Evolutionary conservation across 371 early-diverging fungal genomes (phyloP), one percentile per base, ranked within the genome.

Genomic region (Coemansia sp.): DNA sequence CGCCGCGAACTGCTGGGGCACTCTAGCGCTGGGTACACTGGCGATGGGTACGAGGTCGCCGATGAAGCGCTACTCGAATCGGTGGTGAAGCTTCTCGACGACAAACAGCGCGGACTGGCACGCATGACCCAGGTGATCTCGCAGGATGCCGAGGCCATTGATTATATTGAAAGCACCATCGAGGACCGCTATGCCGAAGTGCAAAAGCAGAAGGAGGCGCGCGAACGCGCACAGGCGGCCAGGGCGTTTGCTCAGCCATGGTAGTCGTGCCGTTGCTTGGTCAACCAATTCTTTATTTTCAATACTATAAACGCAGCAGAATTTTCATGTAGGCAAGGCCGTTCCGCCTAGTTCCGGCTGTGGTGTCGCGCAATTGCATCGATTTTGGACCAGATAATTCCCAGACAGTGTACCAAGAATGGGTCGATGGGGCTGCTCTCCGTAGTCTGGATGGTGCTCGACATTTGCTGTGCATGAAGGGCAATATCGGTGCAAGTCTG

Each of bases 91-190:
- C 76, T 84, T 5, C 66, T 88, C 55, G 77, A 80, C 55, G 86
- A 88, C 39, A 86, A 86, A 65, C 85, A 87, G 59, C 80, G 78
- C 1, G 88, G 87, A 14, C 78, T 88, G 52, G 78, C 86, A 42
- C 87, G 84, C 42, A 68, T 86, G 60, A 84, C 87, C 35, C 70
- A 81, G 53, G 80, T 84, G 7, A 70, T 87, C 20, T 79, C 85
- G 55, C 68, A 78, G 47, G 85, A 85, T 59, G 60, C 80, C 49
- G 71, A 80, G 63, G 72, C 79, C 0, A 57, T 72, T 26, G 74
- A 68, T 12, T 11, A n/a, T 33, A 57, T 68, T 10, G 69, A 72
- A 48, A 30, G 26, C 3, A 69, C 74, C 4, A 68, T 72, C 38
- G 74, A 68, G 40, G 74, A 64, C 61, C 69, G 65, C 38, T 54